phyloP scores from a whole-genome alignment of 441 rosid species.

The Cnidoscolus chayamansa region DNA sequence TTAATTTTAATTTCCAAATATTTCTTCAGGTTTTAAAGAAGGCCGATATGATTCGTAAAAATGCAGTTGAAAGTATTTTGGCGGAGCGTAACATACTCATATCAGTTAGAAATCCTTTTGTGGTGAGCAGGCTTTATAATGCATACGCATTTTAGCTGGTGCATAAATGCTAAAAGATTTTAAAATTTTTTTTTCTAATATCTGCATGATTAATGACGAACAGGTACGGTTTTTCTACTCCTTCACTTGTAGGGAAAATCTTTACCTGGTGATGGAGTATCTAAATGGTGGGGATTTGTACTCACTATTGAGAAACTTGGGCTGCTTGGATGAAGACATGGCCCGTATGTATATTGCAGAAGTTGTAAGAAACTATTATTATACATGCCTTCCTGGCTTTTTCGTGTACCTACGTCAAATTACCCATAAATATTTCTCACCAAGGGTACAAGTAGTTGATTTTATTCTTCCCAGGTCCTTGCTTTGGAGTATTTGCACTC shows the following conservation, averaged over 20 bases:
- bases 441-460: conserved; percentile 34
- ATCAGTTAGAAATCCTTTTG: conserved; percentile 95
- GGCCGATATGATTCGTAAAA: conserved; percentile 96
- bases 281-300: conserved; percentile 96
- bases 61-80: conserved; percentile 94
- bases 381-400: conserved; percentile 11
- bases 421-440: conserved; percentile 31
- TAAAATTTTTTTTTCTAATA: conserved; percentile 34
- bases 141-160: conserved; percentile 5
- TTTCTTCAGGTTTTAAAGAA: conserved; percentile 79
- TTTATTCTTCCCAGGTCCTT: conserved; percentile 74
- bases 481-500: conserved; percentile 99
- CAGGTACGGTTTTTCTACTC: conserved; percentile 99
- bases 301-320: conserved; percentile 83
- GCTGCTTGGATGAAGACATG: conserved; percentile 96
- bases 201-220: conserved; percentile 29
- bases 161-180: conserved; percentile 4
- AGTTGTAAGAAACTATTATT: conserved; percentile 61
- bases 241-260: conserved; percentile 97
- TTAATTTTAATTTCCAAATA: conserved; percentile 18
- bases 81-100: conserved; percentile 92
- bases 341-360: conserved; percentile 90
- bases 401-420: not conserved
- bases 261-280: conserved; percentile 97
- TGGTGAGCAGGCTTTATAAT: conserved; percentile 49